A percentile compares a stretch with the other conserved stretches of the same genome.
Conservation (phyloP, 768 basidiomycete species). For the Lyophyllum decastes region DNA sequence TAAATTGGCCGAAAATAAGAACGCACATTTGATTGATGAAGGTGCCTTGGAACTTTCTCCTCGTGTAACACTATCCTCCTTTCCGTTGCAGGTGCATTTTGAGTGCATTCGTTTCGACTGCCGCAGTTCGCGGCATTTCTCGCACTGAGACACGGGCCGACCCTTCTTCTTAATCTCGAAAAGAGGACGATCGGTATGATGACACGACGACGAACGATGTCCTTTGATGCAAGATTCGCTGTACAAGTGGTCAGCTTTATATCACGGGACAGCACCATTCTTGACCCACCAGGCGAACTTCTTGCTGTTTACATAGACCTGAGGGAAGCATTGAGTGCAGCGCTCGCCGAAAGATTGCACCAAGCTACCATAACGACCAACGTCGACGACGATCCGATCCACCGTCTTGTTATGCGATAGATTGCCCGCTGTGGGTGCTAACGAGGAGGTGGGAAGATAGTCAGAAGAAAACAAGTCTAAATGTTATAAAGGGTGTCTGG, state of each 20-base stretch:
- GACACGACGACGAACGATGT: slow-evolving; percentile 87
- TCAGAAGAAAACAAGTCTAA: background rate
- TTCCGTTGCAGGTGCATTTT: slow-evolving; percentile 71
- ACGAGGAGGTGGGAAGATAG: background rate
- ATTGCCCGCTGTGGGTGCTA: background rate
- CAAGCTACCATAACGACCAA: slow-evolving; percentile 13
- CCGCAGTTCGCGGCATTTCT: slow-evolving; percentile 78
- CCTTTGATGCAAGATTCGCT: slow-evolving; percentile 96
- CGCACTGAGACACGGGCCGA: slow-evolving; percentile 88
- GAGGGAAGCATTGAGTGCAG: background rate
- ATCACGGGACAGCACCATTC: background rate
- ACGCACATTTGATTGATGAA: slow-evolving; percentile 43
- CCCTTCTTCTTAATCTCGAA: slow-evolving; percentile 95
- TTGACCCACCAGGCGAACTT: slow-evolving; percentile 71
- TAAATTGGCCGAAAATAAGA: background rate
- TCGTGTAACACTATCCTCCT: slow-evolving; percentile 29
- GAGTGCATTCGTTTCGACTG: slow-evolving; percentile 81
- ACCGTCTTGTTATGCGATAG: background rate
- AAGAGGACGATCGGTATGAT: slow-evolving; percentile 85
- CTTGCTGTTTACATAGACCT: slow-evolving; percentile 79
- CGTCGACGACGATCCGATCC: background rate
- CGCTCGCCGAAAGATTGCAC: background rate
- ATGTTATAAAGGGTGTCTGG: background rate
- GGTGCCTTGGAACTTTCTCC: slow-evolving; percentile 29
- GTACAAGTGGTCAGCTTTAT: slow-evolving; percentile 8